A percentile compares a stretch with the other conserved stretches of the same genome.
These are phyloP conservation scores for Pythium brachiatum DNA, from an alignment of 352 stramenopile genomes.

Conservation along the genomic window DNA sequence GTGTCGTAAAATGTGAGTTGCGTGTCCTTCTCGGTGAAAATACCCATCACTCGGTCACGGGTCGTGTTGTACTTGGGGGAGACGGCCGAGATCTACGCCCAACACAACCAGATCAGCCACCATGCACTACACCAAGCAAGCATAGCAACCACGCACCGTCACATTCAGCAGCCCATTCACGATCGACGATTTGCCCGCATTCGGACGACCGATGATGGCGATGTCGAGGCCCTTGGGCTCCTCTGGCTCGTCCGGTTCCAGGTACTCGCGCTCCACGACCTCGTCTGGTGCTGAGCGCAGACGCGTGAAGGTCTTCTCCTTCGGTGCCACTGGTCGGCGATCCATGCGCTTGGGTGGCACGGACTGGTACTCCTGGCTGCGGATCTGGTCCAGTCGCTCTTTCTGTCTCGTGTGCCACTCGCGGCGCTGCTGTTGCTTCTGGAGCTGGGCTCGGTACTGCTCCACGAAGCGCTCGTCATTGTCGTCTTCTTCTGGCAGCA, in stretches of 20 bases:
- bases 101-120: not conserved
- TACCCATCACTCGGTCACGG: constrained; percentile 71
- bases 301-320: constrained; percentile 74
- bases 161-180: constrained; percentile 77
- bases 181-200: constrained; percentile 86
- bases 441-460: constrained; percentile 16
- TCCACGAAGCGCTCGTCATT: constrained; percentile 21
- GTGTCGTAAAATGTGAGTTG: constrained; percentile 88
- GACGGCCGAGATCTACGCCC: constrained; percentile 65
- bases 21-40: constrained; percentile 67
- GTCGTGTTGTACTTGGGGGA: constrained; percentile 90
- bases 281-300: constrained; percentile 55
- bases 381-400: constrained; percentile 6
- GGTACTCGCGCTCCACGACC: constrained; percentile 66
- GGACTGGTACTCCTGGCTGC: not conserved
- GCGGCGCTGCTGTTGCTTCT: constrained; percentile 16
- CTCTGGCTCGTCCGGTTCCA: constrained; percentile 70
- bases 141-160: constrained; percentile 39
- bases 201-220: constrained; percentile 82
- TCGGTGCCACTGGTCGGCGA: constrained; percentile 21
- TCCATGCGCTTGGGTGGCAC: constrained; percentile 9
- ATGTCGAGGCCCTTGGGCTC: constrained; percentile 67
- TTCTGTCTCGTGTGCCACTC: constrained; percentile 19
- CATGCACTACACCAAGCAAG: not conserved
- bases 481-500: constrained; percentile 26